Evolutionary conservation across 495 filamentous ascomycete species (phyloP).

Genomic region (Amniculicola lignicola): DNA sequence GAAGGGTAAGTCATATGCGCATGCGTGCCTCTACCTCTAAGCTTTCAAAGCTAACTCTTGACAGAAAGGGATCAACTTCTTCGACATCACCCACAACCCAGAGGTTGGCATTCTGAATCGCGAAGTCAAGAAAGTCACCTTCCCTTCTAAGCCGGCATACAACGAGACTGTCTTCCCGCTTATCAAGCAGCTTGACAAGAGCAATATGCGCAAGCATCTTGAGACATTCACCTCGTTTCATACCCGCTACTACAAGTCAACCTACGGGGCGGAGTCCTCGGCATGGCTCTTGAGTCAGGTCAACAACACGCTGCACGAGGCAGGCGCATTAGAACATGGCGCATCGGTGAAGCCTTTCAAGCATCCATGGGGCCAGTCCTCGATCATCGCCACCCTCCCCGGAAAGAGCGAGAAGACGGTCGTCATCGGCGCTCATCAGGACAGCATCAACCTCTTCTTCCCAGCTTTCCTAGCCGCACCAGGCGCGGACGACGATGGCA

Average conservation of each 20-base stretch:
- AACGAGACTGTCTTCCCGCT: conserved; percentile 66
- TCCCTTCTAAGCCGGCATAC: conserved; percentile 64
- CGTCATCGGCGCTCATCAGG: conserved; percentile 71
- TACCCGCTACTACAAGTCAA: conserved; percentile 87
- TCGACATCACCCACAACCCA: conserved; percentile 80
- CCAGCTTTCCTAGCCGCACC: conserved; percentile 77
- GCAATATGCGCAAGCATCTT: conserved; percentile 69
- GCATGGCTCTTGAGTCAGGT: conserved; percentile 82
- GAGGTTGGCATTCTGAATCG: conserved; percentile 52
- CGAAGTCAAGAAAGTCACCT: conserved; percentile 49
- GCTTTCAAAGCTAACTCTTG: conserved; percentile 19
- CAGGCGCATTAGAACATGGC: conserved; percentile 65
- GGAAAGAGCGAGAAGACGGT: conserved; percentile 82
- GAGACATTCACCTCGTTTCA: conserved; percentile 70
- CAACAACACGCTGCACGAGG: conserved; percentile 62
- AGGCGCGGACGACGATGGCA: conserved; percentile 74
- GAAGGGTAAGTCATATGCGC: conserved; percentile 58
- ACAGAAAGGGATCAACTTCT: conserved; percentile 82
- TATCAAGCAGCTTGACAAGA: conserved; percentile 64
- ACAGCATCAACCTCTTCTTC: conserved; percentile 85
- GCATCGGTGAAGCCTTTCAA: conserved; percentile 69
- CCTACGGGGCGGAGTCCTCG: conserved; percentile 80
- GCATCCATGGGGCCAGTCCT: conserved; percentile 86
- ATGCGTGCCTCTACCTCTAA: not conserved
- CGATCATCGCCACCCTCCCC: conserved; percentile 88